Conservation (phyloP, 2,329 filamentous ascomycete species). For the Cladophialophora carrionii region DNA sequence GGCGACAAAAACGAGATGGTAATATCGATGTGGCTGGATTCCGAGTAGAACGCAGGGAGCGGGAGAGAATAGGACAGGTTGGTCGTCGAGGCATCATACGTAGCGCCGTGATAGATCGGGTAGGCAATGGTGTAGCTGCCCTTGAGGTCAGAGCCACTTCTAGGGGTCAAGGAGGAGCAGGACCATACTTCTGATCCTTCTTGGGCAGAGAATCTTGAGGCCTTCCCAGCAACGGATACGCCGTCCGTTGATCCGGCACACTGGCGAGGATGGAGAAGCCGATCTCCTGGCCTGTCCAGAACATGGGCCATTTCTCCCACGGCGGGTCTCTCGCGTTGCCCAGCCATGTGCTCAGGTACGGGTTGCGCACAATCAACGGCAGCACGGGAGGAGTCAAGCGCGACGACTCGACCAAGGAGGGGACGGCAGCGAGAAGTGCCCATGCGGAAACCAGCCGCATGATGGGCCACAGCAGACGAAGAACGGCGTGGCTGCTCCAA, state of each 20-base stretch:
- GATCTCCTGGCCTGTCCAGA: conserved; percentile 73
- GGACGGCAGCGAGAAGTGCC: conserved; percentile 29
- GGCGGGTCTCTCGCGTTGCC: conserved; percentile 70
- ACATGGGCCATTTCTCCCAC: conserved; percentile 85
- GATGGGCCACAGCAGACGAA: conserved; percentile 11
- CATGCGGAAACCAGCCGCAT: conserved; percentile 39
- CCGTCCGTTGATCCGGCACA: conserved; percentile 61
- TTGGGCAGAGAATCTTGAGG: conserved; percentile 66
- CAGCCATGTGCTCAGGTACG: conserved; percentile 74
- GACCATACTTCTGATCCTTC: conserved; percentile 64
- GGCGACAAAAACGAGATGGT: conserved; percentile 71
- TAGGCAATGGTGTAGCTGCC: conserved; percentile 61
- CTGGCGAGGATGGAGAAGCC: conserved; percentile 67
- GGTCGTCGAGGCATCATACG: conserved; percentile 71
- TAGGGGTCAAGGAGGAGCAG: conserved; percentile 39
- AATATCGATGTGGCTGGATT: conserved; percentile 51
- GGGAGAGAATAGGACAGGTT: conserved; percentile 68
- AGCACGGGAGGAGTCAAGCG: conserved; percentile 61
- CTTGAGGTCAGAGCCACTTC: conserved; percentile 3
- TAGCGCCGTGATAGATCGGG: conserved; percentile 62
- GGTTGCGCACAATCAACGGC: conserved; percentile 73
- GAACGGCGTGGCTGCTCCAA: background rate
- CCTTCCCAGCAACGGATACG: conserved; percentile 68
- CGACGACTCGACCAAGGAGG: conserved; percentile 30
- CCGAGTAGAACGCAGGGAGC: conserved; percentile 45